A percentile compares a stretch with the other conserved stretches of the same genome.
These are phyloP conservation scores for Rugonectria rugulosa DNA, from an alignment of 2,329 filamentous ascomycete species.

Conservation along the genomic window DNA sequence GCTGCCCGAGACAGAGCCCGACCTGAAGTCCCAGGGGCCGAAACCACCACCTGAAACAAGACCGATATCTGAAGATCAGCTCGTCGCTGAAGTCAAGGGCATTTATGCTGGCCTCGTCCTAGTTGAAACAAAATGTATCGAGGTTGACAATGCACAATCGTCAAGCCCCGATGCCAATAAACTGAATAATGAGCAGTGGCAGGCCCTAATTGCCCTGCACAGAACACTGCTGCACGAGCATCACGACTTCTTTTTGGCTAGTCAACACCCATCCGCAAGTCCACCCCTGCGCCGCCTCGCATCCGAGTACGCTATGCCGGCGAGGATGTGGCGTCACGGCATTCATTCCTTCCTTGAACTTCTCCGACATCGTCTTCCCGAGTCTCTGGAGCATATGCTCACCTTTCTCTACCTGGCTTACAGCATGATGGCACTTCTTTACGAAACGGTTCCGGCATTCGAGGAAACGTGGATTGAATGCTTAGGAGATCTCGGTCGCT, in stretches of 20 bases:
- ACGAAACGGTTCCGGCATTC: slow-evolving; percentile 84
- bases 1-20: too few relatives aligned
- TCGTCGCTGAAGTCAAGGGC: slow-evolving; percentile 79
- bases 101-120: slow-evolving; percentile 84
- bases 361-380: slow-evolving; percentile 75
- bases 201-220: slow-evolving; percentile 83
- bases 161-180: slow-evolving; percentile 52
- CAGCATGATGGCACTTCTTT: slow-evolving; percentile 85
- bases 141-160: slow-evolving; percentile 73
- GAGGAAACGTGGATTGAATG: slow-evolving; percentile 95
- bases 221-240: slow-evolving; percentile 82
- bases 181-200: slow-evolving; percentile 78
- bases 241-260: slow-evolving; percentile 85
- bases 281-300: slow-evolving; percentile 72
- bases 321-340: slow-evolving; percentile 91
- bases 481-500: slow-evolving; percentile 83
- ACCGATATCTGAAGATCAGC: too few relatives aligned
- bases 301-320: slow-evolving; percentile 84
- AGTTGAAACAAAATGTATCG: slow-evolving; percentile 86
- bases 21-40: too few relatives aligned
- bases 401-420: slow-evolving; percentile 90
- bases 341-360: slow-evolving; percentile 88
- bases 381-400: slow-evolving; percentile 86
- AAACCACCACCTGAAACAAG: too few relatives aligned
- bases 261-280: slow-evolving; percentile 82